A percentile compares a stretch with the other conserved stretches of the same genome.
Conservation (phyloP, 2,329 filamentous ascomycete species). For the Colletotrichum sp. region DNA sequence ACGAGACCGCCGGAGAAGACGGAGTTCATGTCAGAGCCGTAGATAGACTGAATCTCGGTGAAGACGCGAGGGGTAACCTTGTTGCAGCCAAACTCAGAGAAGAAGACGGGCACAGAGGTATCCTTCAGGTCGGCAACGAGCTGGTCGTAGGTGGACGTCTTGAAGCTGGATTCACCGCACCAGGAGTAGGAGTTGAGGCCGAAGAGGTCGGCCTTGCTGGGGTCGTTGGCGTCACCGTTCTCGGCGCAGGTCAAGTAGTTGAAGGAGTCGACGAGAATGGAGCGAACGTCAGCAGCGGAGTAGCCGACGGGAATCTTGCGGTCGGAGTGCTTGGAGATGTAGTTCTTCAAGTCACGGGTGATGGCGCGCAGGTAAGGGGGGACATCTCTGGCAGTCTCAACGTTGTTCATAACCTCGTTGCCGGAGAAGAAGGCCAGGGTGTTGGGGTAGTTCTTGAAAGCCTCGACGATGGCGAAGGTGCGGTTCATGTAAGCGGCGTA, state of each 20-base stretch:
- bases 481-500: constrained; percentile 66
- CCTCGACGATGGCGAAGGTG: constrained; percentile 70
- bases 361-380: constrained; percentile 78
- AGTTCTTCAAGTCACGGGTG: constrained; percentile 81
- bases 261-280: constrained; percentile 75
- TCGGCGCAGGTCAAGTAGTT: constrained; percentile 75
- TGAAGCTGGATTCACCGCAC: constrained; percentile 69
- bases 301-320: constrained; percentile 79
- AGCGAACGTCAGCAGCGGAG: constrained; percentile 80
- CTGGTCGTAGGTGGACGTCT: constrained; percentile 65
- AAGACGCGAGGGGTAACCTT: constrained; percentile 72
- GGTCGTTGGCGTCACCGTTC: constrained; percentile 57
- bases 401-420: constrained; percentile 78
- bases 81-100: constrained; percentile 85
- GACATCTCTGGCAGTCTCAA: constrained; percentile 61
- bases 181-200: constrained; percentile 78
- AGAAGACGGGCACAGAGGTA: constrained; percentile 77
- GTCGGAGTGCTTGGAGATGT: constrained; percentile 73
- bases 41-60: constrained; percentile 77
- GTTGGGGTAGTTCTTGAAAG: constrained; percentile 71
- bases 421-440: constrained; percentile 78
- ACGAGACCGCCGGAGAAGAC: constrained; percentile 79
- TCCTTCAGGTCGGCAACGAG: constrained; percentile 70
- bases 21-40: constrained; percentile 71
- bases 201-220: constrained; percentile 75